These are phyloP conservation scores for Hypoxylon sp. DNA, from an alignment of 2,329 filamentous ascomycete species.

Conservation along the genomic window DNA sequence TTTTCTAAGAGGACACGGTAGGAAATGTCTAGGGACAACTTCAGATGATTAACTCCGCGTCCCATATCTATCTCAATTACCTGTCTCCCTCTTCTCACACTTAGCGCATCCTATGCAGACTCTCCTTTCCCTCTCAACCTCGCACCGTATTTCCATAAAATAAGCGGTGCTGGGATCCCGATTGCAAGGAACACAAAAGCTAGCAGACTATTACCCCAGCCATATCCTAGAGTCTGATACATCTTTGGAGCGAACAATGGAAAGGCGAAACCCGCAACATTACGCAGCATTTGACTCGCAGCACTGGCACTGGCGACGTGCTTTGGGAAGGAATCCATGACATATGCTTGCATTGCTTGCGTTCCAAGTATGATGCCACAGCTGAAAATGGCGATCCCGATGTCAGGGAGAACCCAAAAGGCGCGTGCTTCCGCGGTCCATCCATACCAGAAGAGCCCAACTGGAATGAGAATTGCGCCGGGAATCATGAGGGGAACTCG, in stretches of 20 bases:
- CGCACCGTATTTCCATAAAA: slow-evolving; percentile 62
- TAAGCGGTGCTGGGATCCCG: slow-evolving; percentile 58
- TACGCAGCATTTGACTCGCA: slow-evolving; percentile 42
- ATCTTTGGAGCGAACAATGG: slow-evolving; percentile 62
- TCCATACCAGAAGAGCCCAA: slow-evolving; percentile 67
- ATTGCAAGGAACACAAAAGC: slow-evolving; percentile 59
- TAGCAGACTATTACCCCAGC: slow-evolving; percentile 59
- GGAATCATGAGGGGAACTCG: slow-evolving; percentile 67
- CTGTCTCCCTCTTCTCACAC: neutral
- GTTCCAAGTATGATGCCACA: slow-evolving; percentile 65
- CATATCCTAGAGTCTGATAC: slow-evolving; percentile 57
- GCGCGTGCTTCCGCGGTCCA: slow-evolving; percentile 64
- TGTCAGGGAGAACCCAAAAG: slow-evolving; percentile 68
- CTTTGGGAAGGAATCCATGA: slow-evolving; percentile 60
- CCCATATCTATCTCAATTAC: too few species aligned
- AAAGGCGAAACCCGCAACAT: slow-evolving; percentile 62
- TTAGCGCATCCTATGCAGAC: neutral
- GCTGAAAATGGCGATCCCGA: slow-evolving; percentile 64
- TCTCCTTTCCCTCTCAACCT: slow-evolving; percentile 47
- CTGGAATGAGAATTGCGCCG: slow-evolving; percentile 63
- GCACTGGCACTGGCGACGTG: slow-evolving; percentile 31
- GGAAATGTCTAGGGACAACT: too few species aligned
- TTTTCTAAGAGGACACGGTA: too few species aligned
- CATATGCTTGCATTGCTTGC: slow-evolving; percentile 65
- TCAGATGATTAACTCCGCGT: neutral